phyloP scores from a whole-genome alignment of 139 green algal genomes.

The Trebouxia sp. region DNA sequence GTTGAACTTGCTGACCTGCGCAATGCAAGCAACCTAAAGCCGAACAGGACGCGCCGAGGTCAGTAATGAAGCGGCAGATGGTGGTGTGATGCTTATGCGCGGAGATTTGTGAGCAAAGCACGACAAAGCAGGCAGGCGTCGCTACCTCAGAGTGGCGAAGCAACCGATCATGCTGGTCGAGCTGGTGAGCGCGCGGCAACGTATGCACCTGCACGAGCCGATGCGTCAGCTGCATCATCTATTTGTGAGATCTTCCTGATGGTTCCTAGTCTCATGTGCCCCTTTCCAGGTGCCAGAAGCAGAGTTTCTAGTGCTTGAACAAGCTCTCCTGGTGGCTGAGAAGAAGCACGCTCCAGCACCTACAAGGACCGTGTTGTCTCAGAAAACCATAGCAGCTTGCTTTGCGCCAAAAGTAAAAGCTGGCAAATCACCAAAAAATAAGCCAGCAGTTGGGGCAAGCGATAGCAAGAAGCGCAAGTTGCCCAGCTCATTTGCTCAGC shows the following conservation, averaged over 20 bases:
- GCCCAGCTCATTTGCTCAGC: slow-evolving; percentile 1
- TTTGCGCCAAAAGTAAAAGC: too few species aligned
- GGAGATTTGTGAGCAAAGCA: not conserved
- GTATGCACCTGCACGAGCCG: too few species aligned
- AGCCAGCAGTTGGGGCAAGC: too few species aligned
- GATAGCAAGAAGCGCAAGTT: slow-evolving; percentile 23
- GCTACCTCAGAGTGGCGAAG: not conserved
- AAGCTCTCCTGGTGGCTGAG: slow-evolving; percentile 1
- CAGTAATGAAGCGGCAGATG: not conserved
- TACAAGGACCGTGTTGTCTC: too few species aligned
- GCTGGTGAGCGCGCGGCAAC: not conserved
- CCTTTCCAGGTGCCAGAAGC: slow-evolving; percentile 3
- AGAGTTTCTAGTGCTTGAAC: not conserved
- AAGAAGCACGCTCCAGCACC: not conserved
- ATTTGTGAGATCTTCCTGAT: too few species aligned
- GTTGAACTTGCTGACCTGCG: too few species aligned
- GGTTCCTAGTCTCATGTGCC: too few species aligned
- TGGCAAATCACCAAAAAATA: too few species aligned
- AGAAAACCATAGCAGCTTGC: too few species aligned
- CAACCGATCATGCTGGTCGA: not conserved
- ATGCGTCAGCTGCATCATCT: not conserved
- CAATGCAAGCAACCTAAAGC: too few species aligned
- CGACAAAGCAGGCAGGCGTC: not conserved
- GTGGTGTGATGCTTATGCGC: not conserved
- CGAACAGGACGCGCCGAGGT: not conserved